A percentile compares a stretch with the other conserved stretches of the same genome.
Evolutionary conservation across 257 asterid genomes (phyloP).

Genomic region (Fraxinus excelsior): DNA sequence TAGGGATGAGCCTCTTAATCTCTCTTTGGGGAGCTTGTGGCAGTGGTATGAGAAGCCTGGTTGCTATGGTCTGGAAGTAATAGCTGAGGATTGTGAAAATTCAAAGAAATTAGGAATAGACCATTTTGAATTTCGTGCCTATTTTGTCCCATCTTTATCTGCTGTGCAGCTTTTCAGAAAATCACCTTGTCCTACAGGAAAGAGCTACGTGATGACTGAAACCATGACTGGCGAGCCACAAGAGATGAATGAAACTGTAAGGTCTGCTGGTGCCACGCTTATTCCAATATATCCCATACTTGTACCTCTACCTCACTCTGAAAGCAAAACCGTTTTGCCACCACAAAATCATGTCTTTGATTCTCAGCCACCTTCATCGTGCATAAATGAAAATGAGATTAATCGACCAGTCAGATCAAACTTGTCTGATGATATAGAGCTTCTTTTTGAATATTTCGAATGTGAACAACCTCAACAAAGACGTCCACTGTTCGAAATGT

Average conservation of each 20-base stretch:
- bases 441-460: constrained; percentile 37
- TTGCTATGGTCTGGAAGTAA: constrained; percentile 37
- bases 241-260: constrained; percentile 14
- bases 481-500: constrained; percentile 35
- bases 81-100: constrained; percentile 24
- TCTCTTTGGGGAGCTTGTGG: constrained; percentile 34
- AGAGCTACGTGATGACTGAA: not conserved
- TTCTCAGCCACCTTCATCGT: constrained; percentile 15
- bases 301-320: constrained; percentile 24
- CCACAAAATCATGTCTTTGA: constrained; percentile 1
- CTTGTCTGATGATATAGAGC: constrained; percentile 25
- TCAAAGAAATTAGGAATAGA: constrained; percentile 21
- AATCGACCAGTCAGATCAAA: not conserved
- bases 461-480: constrained; percentile 37
- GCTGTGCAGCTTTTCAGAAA: constrained; percentile 36
- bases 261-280: constrained; percentile 15
- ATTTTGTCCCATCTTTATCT: constrained; percentile 39
- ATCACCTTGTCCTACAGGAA: constrained; percentile 1
- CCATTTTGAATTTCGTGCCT: constrained; percentile 20
- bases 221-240: not conserved
- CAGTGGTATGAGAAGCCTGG: constrained; percentile 38
- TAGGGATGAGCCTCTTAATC: constrained; percentile 24
- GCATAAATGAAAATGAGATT: constrained; percentile 9
- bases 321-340: constrained; percentile 3
- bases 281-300: constrained; percentile 21